phyloP scores from a whole-genome alignment of 306 rosid species.

The Prunus salicina region DNA sequence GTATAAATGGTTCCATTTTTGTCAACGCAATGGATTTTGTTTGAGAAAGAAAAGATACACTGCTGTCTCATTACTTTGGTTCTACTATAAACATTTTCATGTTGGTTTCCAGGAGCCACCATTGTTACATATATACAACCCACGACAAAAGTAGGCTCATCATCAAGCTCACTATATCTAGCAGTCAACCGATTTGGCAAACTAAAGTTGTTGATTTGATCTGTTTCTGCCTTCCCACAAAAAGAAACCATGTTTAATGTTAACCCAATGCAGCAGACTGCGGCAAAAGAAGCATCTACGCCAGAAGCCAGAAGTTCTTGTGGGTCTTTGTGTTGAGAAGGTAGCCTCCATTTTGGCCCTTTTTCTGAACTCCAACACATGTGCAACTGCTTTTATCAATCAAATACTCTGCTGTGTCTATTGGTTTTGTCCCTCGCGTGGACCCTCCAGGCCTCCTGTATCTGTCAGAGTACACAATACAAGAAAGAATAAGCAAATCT shows the following conservation, averaged over 20 bases:
- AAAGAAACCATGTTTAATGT: neutral
- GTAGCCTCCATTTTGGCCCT: conserved; percentile 76
- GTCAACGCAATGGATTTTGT: neutral
- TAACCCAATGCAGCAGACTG: neutral
- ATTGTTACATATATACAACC: conserved; percentile 13
- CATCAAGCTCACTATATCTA: neutral
- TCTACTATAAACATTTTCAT: neutral
- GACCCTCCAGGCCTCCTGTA: conserved; percentile 49
- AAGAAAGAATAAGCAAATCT: neutral
- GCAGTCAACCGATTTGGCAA: neutral
- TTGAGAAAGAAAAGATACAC: neutral
- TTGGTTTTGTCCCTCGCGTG: conserved; percentile 36
- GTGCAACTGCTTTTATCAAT: conserved; percentile 74
- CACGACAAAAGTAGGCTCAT: neutral
- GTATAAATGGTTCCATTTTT: neutral
- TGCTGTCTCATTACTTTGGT: neutral
- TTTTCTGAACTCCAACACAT: conserved; percentile 78
- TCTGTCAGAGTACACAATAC: conserved; percentile 30
- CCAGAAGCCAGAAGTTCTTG: conserved; percentile 88
- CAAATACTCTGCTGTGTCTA: conserved; percentile 82
- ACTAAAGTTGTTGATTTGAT: conserved; percentile 4
- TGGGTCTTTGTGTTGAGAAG: conserved; percentile 81
- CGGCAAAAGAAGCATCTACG: conserved; percentile 10
- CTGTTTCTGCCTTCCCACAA: neutral
- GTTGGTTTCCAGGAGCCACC: conserved; percentile 8